These are phyloP conservation scores for Oryza officinalis DNA, from an alignment of 176 grass and related monocot genomes.

Conservation along the genomic window DNA sequence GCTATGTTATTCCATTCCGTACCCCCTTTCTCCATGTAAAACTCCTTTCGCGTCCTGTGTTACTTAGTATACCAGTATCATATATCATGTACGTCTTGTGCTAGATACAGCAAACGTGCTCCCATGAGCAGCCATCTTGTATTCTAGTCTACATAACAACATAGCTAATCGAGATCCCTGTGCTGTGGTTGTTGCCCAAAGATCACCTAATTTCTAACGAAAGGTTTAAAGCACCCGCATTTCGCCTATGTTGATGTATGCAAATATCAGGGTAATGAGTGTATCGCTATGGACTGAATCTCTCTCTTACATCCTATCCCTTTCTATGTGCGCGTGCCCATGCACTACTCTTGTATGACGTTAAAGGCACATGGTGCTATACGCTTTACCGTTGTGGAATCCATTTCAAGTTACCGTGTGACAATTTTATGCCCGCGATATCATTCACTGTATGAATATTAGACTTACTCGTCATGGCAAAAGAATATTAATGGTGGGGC, in stretches of 20 bases:
- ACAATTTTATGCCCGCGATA: not conserved
- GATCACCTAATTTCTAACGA: not conserved
- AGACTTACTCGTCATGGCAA: not conserved
- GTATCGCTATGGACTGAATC: not conserved
- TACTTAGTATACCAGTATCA: not conserved
- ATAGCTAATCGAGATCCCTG: conserved; percentile 18
- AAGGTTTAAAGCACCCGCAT: not conserved
- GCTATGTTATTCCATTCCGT: not conserved
- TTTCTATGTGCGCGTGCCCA: not conserved
- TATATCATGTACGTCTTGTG: not conserved
- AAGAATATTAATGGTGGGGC: not conserved
- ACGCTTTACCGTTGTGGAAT: not conserved
- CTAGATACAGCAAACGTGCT: not conserved
- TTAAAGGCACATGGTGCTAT: not conserved
- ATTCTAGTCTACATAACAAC: not conserved
- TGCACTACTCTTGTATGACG: not conserved
- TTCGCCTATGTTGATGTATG: not conserved
- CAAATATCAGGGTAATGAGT: not conserved
- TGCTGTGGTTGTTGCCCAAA: not conserved
- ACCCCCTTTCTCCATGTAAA: conserved; percentile 32
- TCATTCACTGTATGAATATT: not conserved
- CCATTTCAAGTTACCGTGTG: not conserved
- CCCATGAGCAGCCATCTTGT: conserved; percentile 13
- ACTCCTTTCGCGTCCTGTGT: not conserved
- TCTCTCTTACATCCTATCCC: no score